Conservation (phyloP, 2,329 filamentous ascomycete species). For the Colletotrichum chrysophilum region DNA sequence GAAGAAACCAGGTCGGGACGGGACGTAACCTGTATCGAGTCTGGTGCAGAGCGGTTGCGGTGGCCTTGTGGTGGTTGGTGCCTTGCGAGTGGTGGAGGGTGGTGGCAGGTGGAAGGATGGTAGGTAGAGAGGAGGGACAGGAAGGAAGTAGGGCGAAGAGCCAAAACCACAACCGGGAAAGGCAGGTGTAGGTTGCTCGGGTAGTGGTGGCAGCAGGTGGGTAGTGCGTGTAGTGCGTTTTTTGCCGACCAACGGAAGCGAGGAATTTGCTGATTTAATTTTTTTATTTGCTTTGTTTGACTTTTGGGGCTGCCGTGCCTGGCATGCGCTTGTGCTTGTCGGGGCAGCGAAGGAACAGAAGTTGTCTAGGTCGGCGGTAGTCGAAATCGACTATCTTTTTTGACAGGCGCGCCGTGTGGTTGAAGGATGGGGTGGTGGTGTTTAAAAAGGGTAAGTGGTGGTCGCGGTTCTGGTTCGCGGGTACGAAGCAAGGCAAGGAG, state of each 20-base stretch:
- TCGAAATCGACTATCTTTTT: conserved; percentile 10
- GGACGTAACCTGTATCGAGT: conserved; percentile 48
- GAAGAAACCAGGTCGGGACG: conserved; percentile 57
- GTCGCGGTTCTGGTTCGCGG: neutral
- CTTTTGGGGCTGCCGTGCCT: conserved; percentile 31
- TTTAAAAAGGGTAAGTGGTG: neutral
- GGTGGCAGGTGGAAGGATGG: conserved; percentile 32
- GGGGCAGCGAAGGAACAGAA: neutral
- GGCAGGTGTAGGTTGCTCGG: neutral
- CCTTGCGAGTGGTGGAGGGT: conserved; percentile 2
- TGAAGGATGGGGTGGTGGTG: neutral
- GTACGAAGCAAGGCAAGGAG: neutral
- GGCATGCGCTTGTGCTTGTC: conserved; percentile 28
- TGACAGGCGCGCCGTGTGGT: conserved; percentile 14
- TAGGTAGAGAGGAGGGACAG: neutral
- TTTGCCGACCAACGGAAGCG: conserved; percentile 45
- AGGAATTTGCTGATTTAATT: conserved; percentile 43
- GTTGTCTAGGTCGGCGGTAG: conserved; percentile 9
- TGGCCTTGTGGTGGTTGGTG: conserved; percentile 14
- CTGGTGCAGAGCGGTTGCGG: conserved; percentile 39
- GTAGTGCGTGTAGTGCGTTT: conserved; percentile 3
- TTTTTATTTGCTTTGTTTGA: conserved; percentile 41
- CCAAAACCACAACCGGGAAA: neutral
- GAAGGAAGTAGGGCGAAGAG: neutral
- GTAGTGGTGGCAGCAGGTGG: conserved; percentile 2